Evolutionary conservation across 768 basidiomycete genomes (phyloP).

Genomic region (Hirschioporus abietinus): DNA sequence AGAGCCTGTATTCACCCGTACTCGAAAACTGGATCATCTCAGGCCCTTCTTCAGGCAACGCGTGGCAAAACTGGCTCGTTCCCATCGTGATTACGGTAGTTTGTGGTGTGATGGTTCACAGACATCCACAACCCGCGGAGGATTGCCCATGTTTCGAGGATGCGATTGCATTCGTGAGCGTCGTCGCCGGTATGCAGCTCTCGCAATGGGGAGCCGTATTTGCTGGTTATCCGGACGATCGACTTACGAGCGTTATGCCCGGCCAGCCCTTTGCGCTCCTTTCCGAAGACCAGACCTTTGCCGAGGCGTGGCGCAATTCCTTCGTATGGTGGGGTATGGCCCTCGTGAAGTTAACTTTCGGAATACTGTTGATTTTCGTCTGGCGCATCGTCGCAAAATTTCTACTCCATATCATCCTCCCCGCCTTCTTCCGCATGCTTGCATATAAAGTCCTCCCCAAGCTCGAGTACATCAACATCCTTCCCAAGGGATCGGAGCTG

Average conservation of each 20-base stretch:
- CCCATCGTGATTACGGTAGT: conserved; percentile 55
- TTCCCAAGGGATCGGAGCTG: conserved; percentile 31
- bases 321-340: conserved; percentile 36
- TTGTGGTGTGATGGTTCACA: conserved; percentile 73
- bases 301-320: conserved; percentile 30
- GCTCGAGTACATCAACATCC: neutral
- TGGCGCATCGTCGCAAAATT: conserved; percentile 90
- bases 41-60: conserved; percentile 26
- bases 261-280: conserved; percentile 23
- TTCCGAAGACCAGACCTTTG: conserved; percentile 28
- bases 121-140: conserved; percentile 91
- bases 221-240: conserved; percentile 31
- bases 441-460: conserved; percentile 43
- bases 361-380: conserved; percentile 71
- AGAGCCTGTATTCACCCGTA: conserved; percentile 27
- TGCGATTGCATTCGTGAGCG: conserved; percentile 88
- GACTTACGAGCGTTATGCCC: conserved; percentile 42
- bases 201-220: conserved; percentile 59
- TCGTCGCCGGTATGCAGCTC: conserved; percentile 67
- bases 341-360: conserved; percentile 43
- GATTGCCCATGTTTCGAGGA: conserved; percentile 99
- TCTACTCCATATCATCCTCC: conserved; percentile 64
- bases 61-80: conserved; percentile 25
- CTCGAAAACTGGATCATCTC: conserved; percentile 35
- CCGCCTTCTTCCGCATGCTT: conserved; percentile 77